Conservation (phyloP, 2,329 filamentous ascomycete genomes). For the Fusarium oligoseptatum region DNA sequence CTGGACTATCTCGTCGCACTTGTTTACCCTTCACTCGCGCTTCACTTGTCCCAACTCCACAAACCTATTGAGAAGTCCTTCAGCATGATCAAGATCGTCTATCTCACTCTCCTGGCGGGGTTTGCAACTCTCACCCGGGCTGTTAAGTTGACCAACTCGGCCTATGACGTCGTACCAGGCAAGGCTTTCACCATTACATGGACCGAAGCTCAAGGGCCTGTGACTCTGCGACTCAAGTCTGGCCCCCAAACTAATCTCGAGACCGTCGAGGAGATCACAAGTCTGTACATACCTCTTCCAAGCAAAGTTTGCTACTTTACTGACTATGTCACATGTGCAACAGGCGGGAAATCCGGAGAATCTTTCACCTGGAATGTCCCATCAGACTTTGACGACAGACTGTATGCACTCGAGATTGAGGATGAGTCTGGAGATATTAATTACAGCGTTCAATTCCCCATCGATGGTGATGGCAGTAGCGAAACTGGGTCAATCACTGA, state of each 20-base stretch:
- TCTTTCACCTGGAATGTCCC: background rate
- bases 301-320: background rate
- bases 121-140: background rate
- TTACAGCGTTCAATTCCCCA: background rate
- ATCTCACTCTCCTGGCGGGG: background rate
- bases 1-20: background rate
- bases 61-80: background rate
- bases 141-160: background rate
- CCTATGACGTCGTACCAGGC: background rate
- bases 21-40: background rate
- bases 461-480: background rate
- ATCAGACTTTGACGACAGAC: background rate
- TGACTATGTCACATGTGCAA: background rate
- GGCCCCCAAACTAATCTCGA: background rate
- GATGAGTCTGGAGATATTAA: background rate
- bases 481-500: background rate
- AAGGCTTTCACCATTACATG: background rate
- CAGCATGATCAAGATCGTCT: background rate
- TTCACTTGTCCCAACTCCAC: background rate
- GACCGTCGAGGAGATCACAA: background rate
- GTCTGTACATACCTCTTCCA: background rate
- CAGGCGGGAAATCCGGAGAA: background rate
- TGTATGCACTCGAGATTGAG: background rate
- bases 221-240: background rate
- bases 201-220: background rate